phyloP scores from a whole-genome alignment of 75 land plant genomes.

The Sequoia sempervirens region DNA sequence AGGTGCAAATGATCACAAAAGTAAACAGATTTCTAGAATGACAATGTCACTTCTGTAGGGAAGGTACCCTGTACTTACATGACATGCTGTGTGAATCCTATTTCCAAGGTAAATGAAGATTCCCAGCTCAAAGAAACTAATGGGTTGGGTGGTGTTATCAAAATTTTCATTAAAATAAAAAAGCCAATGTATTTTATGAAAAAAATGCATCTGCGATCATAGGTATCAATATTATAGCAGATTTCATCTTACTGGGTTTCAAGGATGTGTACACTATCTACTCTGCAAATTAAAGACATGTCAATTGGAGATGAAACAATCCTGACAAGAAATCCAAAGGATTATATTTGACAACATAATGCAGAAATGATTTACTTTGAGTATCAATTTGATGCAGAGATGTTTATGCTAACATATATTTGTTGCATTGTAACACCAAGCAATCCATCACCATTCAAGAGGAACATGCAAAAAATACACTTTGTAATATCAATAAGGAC shows the following conservation, averaged over 20 bases:
- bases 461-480: neutral
- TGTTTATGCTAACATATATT: neutral
- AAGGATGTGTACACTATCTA: too few species aligned
- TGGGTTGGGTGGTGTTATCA: too few species aligned
- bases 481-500: neutral
- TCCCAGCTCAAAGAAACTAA: too few species aligned
- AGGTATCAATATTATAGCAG: neutral
- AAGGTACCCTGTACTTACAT: neutral
- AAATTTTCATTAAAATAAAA: too few species aligned
- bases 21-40: neutral
- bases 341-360: too few species aligned
- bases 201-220: neutral
- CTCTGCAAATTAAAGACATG: too few species aligned
- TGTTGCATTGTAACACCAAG: neutral
- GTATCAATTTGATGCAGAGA: too few species aligned
- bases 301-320: too few species aligned
- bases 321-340: too few species aligned
- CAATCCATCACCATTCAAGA: neutral
- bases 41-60: neutral
- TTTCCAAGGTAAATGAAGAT: neutral
- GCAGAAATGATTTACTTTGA: too few species aligned
- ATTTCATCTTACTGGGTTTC: neutral
- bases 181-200: neutral
- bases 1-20: neutral
- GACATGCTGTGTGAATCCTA: neutral